Evolutionary conservation across 768 basidiomycete species (phyloP).

Genomic region (Boletus eberwhitei): DNA sequence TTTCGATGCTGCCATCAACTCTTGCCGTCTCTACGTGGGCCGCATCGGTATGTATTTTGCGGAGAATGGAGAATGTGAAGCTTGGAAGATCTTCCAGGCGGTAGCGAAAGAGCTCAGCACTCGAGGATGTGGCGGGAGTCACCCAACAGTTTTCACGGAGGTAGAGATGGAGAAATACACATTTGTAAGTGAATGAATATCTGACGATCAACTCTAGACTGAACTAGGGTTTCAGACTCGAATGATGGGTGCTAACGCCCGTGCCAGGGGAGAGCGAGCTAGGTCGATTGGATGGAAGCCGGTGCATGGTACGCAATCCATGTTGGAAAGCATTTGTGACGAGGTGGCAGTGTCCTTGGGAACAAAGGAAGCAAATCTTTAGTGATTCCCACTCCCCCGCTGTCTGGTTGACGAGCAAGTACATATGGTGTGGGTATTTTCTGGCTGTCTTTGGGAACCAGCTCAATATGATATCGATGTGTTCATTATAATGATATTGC

Average conservation of each 20-base stretch:
- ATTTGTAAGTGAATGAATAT: constrained; percentile 11
- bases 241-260: constrained; percentile 19
- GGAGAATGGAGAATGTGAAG: constrained; percentile 46
- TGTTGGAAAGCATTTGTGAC: constrained; percentile 40
- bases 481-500: not conserved
- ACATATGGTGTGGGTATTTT: not conserved
- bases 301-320: constrained; percentile 35
- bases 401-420: not conserved
- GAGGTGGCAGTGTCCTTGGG: constrained; percentile 34
- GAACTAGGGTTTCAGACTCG: constrained; percentile 6
- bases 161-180: constrained; percentile 14
- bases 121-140: constrained; percentile 6
- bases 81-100: constrained; percentile 40
- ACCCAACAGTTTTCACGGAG: constrained; percentile 42
- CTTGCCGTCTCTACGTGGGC: constrained; percentile 13
- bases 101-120: constrained; percentile 38
- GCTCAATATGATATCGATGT: not conserved
- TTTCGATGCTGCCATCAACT: constrained; percentile 34
- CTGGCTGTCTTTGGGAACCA: constrained; percentile 8
- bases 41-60: constrained; percentile 54
- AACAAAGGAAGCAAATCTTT: not conserved
- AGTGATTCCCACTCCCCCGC: not conserved
- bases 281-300: constrained; percentile 23
- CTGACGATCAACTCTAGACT: not conserved
- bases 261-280: constrained; percentile 18